Evolutionary conservation across 495 filamentous ascomycete genomes (phyloP), one percentile per base, ranked within the genome.

Genomic region (Geopyxis carbonaria): DNA sequence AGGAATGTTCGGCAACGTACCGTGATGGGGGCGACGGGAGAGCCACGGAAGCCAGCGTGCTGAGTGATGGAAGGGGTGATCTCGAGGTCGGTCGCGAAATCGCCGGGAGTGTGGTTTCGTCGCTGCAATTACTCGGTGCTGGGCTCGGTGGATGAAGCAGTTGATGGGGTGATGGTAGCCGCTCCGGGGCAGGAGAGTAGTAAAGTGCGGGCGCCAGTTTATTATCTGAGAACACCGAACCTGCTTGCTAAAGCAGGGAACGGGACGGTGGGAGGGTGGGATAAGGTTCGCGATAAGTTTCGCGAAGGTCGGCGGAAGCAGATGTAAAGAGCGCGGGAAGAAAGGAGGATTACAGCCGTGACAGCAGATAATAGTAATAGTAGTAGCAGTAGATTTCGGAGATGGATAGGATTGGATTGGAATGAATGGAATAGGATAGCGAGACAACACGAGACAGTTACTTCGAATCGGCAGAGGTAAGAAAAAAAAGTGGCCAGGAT

Each of bases 1-100:
- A n/a, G n/a, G n/a, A n/a, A n/a, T n/a, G n/a, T n/a, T 35, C 23
- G 38, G 45, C 29, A 49, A 55, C 52, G 33, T 55, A 56, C 52
- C 52, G 47, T 41, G 49, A 56, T 38, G 38, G 29, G 19, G 52
- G 51, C 35, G 52, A 55, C 47, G 52, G 52, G 41, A 51, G 46
- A 42, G 52, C 52, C 34, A 55, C 52, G 39, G 52, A 55, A 55
- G 52, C 52, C 51, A 56, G 51, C 43, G 51, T 42, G 39, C 21
- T 44, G 43, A 44, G 33, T 19, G 39, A 43, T 3, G 40, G 32
- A 4, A 34, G 53, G 27, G 49, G 50, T 23, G 45, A 51, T 36
- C 46, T 47, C 30, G 52, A 55, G 18, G 52, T 47, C 13, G 46
- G 43, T 29, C 52, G 51, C 16, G 52, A 56, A 40, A 56, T 56